A percentile compares a stretch with the other conserved stretches of the same genome.
These are phyloP conservation scores for Polytrichum formosum DNA, from an alignment of 225 moss, liverwort and hornwort genomes.

Conservation along the genomic window DNA sequence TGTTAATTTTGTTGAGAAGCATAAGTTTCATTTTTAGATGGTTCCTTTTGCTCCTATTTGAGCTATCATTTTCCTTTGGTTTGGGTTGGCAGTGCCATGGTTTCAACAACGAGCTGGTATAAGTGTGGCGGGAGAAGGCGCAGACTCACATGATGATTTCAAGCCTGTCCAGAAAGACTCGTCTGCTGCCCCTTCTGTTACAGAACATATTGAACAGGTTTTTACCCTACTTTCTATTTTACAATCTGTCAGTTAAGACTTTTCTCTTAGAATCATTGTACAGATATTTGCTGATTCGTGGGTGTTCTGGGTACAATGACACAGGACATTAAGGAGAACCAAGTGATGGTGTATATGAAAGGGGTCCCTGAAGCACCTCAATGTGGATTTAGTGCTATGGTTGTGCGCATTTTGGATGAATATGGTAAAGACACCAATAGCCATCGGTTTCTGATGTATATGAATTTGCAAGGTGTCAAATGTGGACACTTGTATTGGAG, in stretches of 20 bases:
- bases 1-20: no score
- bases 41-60: background rate
- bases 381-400: constrained; percentile 82
- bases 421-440: constrained; percentile 35
- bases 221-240: background rate
- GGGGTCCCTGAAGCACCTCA: constrained; percentile 77
- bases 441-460: background rate
- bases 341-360: constrained; percentile 85
- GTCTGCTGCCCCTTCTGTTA: constrained; percentile 45
- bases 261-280: no score
- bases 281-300: background rate
- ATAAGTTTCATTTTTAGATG: no score
- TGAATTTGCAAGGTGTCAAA: background rate
- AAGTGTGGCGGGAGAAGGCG: constrained; percentile 53
- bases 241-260: no score
- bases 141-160: constrained; percentile 83
- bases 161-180: constrained; percentile 60
- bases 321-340: constrained; percentile 72
- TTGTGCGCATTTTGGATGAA: constrained; percentile 69
- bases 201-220: constrained; percentile 72
- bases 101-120: constrained; percentile 56
- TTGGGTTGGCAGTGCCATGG: constrained; percentile 35
- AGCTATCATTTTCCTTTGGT: background rate
- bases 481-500: background rate
- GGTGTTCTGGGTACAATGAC: background rate